Evolutionary conservation across 768 basidiomycete genomes (phyloP), one percentile per base, ranked within the genome.

Genomic region (Xerocomellus chrysenteron): DNA sequence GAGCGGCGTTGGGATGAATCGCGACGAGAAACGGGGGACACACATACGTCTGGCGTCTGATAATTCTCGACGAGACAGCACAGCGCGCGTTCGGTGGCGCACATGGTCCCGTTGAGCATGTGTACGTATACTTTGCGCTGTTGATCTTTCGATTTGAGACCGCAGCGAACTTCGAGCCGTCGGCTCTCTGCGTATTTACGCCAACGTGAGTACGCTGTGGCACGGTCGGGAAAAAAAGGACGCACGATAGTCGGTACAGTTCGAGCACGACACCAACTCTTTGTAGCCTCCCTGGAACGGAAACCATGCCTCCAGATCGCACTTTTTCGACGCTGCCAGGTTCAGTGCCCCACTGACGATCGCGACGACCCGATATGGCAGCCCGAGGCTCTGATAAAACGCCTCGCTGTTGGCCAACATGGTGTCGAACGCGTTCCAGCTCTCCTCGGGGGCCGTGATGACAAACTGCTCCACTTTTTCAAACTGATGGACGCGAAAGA

Each of bases 401-500:
- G 77, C 95, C 75, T 97, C 94, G 60, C 91, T 90, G 70, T 86
- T 90, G 46, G 74, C 86, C 40, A 98, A 68, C 97, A 98, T 99
- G 56, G 77, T 76, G 56, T 99, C 90, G 65, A 98, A 90, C 83
- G 87, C 89, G 71, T 85, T 88, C 88, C 95, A 94, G 68, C 94
- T 96, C 70, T 93, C 89, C 62, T 91, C 88, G 1, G 97, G 95
- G 26, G 93, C 89, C 8, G 96, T 98, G 65, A 99, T 82, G 76
- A 90, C 87, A 75, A 98, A 98, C 78, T 98, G 86, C 71, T 99
- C 97, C 50, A 99, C 83, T 79, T 99, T 99, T 76, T 99, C 97
- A 63, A 99, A 99, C 74, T 99, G 97, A 70, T 99, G 97, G 52
- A 99, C 96, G 24, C 97, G 92, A 86, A 99, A 99, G 74, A 98